Base-by-base conservation (phyloP, 2,329 filamentous ascomycete genomes). In the Ophiostoma tasmaniense region DNA sequence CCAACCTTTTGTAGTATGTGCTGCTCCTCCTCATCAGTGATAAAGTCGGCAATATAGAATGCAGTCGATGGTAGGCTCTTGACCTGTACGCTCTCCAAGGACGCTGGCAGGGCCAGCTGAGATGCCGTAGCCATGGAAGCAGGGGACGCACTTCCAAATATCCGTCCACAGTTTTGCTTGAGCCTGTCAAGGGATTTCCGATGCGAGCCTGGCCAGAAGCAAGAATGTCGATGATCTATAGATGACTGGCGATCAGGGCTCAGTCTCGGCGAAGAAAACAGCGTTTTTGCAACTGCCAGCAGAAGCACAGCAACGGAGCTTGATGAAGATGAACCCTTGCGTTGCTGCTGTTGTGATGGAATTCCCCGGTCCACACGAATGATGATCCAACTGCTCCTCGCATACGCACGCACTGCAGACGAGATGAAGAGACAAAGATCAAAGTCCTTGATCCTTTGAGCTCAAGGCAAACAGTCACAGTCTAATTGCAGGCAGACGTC, bases 21-120 rank as follows among this genome's bases (percentile, higher is more conserved):
- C 39, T 80, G 77, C 79, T 97, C 92, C 78, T 97, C 93, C 62
- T 89, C 85, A 68, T 82, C 78, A 4, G 85, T 89, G 76, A 98
- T 90, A 80, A 97, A 97, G 76, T 93, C 83, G 8, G 92, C 84
- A 69, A 97, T 89, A 79, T 98, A 97, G 80, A 89, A 97, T 68
- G 92, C 90, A 42, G 84, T 80, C 1, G 83, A 76, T 4, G 90
- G 90, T 1, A 93, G 81, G 39, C 74, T 74, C 8, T 77, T 71
- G 70, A 93, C 84, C 72, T 78, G 81, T 67, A 78, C 81, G 45
- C 82, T 76, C 65, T 87, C 81, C 33, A 89, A 81, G 61, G 77
- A 81, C 50, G 77, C 70, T 22, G 85, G 84, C 64, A 86, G 77
- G 52, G 42, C 5, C 7, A 68, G 42, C 10, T 35, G 55, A 7